phyloP scores from a whole-genome alignment of 129 eudicot genomes.

The Flaveria linearis region DNA sequence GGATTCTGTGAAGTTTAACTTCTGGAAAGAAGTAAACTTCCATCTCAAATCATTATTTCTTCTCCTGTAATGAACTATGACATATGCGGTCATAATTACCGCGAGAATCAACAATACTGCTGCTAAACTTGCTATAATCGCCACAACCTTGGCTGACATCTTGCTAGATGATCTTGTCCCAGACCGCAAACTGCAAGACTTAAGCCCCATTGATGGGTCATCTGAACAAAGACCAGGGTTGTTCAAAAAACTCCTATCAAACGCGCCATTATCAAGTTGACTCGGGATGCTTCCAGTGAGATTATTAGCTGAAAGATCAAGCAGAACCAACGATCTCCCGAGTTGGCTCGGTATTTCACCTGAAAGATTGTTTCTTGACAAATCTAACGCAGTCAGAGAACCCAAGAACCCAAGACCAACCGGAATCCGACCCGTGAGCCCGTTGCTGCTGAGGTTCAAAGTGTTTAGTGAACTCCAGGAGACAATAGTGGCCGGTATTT shows the following conservation, averaged over 20 bases:
- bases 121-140: conserved; percentile 46
- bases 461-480: conserved; percentile 56
- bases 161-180: conserved; percentile 27
- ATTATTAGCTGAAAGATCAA: conserved; percentile 65
- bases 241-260: conserved; percentile 48
- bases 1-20: conserved; percentile 62
- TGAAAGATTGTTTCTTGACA: conserved; percentile 58
- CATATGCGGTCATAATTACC: conserved; percentile 31
- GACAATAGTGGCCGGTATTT: conserved; percentile 50
- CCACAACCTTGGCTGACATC: conserved; percentile 41
- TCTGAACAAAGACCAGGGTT: conserved; percentile 64
- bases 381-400: conserved; percentile 52
- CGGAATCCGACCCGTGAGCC: conserved; percentile 73
- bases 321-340: conserved; percentile 37
- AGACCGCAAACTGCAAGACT: conserved; percentile 40
- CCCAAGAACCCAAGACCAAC: conserved; percentile 52
- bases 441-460: conserved; percentile 59
- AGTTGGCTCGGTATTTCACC: conserved; percentile 71
- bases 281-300: conserved; percentile 74
- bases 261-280: conserved; percentile 47
- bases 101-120: conserved; percentile 42
- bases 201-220: conserved; percentile 44
- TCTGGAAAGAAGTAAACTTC: conserved; percentile 81
- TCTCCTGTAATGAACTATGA: conserved; percentile 33
- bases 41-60: conserved; percentile 46